Base-by-base conservation (phyloP, 768 basidiomycete genomes). In the Ephemerocybe angulata region DNA sequence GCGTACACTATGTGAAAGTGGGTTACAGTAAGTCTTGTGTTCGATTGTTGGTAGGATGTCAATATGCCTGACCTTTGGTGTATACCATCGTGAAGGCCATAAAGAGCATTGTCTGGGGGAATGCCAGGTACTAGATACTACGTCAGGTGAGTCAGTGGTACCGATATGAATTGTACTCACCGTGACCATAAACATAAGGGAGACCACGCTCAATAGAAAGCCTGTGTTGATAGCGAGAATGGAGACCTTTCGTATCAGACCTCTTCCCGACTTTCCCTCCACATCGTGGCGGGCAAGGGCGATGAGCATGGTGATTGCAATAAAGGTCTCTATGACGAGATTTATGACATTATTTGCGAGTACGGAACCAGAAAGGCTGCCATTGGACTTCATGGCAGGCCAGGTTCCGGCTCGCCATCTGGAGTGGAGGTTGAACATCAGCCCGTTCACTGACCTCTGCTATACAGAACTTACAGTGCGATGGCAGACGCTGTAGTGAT, bases 21-120 rank as follows among this genome's bases (percentile, higher is more conserved):
- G 8, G 17, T 8, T 8, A 8, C 8, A 35, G 33, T 8, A 8
- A 8, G 8, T 8, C 8, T 17, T 35, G 33, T 8, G 33, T 8
- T 17, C 17, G n/a, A 35, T 35, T n/a, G 8, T 11, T 8, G 28
- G 8, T 15, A 30, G 19, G 27, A 17, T n/a, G n/a, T n/a, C n/a
- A n/a, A n/a, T n/a, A n/a, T n/a, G 11, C 25, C 28, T 15, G 27
- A 63, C 62, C 60, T 57, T 63, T 63, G 3, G 62, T 60, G 33
- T 59, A 63, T 3, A 62, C 43, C 22, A 63, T 60, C 13, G 54
- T 60, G 2, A 60, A 47, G 10, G 57, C 53, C n/a, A 60, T 33
- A 31, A 60, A 63, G 24, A 60, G 57, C 48, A 63, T 54, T 13
- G 62, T 63, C 28, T 63, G 47, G 4, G 62, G 60, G 30, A 57